A percentile compares a stretch with the other conserved stretches of the same genome.
Conservation (phyloP, 495 filamentous ascomycete species). For the Hypoxylon cercidicola region DNA sequence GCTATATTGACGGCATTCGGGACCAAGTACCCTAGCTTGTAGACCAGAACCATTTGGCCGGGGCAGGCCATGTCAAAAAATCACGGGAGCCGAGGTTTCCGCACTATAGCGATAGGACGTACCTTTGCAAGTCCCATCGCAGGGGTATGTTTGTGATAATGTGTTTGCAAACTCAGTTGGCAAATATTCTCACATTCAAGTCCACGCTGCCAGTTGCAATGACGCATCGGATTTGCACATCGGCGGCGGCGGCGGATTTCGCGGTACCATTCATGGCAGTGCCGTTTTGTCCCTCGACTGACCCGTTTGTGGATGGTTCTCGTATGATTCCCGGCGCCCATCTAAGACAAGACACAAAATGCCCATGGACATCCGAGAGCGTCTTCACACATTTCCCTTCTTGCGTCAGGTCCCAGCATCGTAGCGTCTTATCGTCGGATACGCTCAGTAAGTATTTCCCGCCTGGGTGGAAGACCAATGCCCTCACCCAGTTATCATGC, state of each 20-base stretch:
- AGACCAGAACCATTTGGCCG: background rate
- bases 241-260: slow-evolving; percentile 55
- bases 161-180: slow-evolving; percentile 51
- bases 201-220: slow-evolving; percentile 73
- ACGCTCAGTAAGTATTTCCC: slow-evolving; percentile 91
- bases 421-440: slow-evolving; percentile 88
- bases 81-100: background rate
- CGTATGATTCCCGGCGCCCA: slow-evolving; percentile 88
- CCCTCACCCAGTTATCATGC: slow-evolving; percentile 97
- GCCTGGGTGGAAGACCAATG: slow-evolving; percentile 88
- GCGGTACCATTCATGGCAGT: slow-evolving; percentile 54
- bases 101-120: background rate
- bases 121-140: slow-evolving; percentile 14
- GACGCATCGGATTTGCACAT: slow-evolving; percentile 67
- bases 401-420: slow-evolving; percentile 95
- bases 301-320: slow-evolving; percentile 62
- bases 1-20: slow-evolving; percentile 5
- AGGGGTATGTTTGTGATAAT: background rate
- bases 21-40: background rate
- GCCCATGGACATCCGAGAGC: slow-evolving; percentile 79
- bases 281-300: slow-evolving; percentile 62
- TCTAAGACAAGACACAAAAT: slow-evolving; percentile 87
- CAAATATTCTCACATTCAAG: slow-evolving; percentile 69
- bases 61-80: background rate
- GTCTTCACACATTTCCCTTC: slow-evolving; percentile 91